These are phyloP conservation scores for Globisporangium rhizosaccharum DNA, from an alignment of 352 stramenopile species.

Conservation along the genomic window DNA sequence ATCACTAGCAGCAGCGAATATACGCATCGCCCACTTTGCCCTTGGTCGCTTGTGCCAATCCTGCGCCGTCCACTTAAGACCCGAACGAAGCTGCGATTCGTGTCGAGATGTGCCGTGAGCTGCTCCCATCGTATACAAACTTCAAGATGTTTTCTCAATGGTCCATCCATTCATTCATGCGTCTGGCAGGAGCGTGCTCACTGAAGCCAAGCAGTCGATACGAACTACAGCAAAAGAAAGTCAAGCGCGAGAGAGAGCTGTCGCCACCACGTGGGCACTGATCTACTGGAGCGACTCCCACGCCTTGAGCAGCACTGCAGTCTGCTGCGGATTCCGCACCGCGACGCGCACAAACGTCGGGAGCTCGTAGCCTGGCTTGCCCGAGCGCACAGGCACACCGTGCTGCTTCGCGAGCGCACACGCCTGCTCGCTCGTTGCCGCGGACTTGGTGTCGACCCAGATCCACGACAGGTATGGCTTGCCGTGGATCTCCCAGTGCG, in stretches of 20 bases:
- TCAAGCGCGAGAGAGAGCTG: not conserved
- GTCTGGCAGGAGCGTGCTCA: no score
- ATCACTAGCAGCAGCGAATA: not conserved
- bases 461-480: conserved; percentile 83
- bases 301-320: conserved; percentile 65
- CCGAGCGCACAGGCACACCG: conserved; percentile 82
- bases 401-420: conserved; percentile 75
- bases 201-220: no score
- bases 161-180: no score
- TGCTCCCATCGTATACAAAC: no score
- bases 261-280: not conserved
- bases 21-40: not conserved
- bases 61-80: no score
- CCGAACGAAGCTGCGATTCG: no score
- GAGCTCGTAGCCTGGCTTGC: conserved; percentile 85
- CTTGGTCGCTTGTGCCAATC: no score
- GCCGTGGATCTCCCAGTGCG: conserved; percentile 60
- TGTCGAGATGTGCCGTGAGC: no score
- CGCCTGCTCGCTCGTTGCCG: conserved; percentile 39
- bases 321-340: conserved; percentile 68
- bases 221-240: not conserved
- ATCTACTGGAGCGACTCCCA: conserved; percentile 44
- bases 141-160: no score
- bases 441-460: conserved; percentile 84
- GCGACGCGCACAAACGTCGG: conserved; percentile 82